These are phyloP conservation scores for Lentinula lateritia DNA, from an alignment of 768 basidiomycete species.

Conservation along the genomic window DNA sequence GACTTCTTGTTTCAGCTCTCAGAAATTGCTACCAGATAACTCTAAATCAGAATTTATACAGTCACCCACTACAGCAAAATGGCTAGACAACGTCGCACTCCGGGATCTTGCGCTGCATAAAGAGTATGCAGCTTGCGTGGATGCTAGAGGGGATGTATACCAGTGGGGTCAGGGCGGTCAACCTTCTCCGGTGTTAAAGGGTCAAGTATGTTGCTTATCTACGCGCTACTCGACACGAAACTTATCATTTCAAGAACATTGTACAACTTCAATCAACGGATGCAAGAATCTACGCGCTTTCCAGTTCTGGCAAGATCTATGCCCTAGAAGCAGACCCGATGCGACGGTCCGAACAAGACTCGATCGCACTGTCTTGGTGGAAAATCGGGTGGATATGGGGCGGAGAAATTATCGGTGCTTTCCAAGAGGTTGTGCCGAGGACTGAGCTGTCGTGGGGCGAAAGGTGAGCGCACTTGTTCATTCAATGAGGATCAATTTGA, in stretches of 20 bases:
- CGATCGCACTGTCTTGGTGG: constrained; percentile 53
- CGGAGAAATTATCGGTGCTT: constrained; percentile 42
- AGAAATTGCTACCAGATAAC: constrained; percentile 36
- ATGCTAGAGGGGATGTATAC: constrained; percentile 75
- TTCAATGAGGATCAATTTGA: background rate
- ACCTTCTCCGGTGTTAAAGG: constrained; percentile 54
- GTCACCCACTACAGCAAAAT: constrained; percentile 43
- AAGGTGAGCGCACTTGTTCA: constrained; percentile 35
- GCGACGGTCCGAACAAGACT: constrained; percentile 35
- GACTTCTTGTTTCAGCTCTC: constrained; percentile 30
- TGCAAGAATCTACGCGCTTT: constrained; percentile 70
- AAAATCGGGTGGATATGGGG: constrained; percentile 54
- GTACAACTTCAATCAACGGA: constrained; percentile 54
- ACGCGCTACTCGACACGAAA: background rate
- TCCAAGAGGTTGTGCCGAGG: constrained; percentile 55
- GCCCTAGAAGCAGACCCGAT: constrained; percentile 49
- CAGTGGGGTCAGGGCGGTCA: constrained; percentile 67
- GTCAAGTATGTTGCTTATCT: constrained; percentile 44
- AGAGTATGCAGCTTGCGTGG: constrained; percentile 68
- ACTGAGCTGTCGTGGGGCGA: constrained; percentile 59
- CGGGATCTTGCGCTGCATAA: constrained; percentile 68
- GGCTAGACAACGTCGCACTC: constrained; percentile 65
- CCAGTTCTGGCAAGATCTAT: constrained; percentile 71
- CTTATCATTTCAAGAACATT: constrained; percentile 52
- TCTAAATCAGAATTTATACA: constrained; percentile 36